These are phyloP conservation scores for Globisporangium okanoganense DNA, from an alignment of 352 stramenopile genomes.

Conservation along the genomic window DNA sequence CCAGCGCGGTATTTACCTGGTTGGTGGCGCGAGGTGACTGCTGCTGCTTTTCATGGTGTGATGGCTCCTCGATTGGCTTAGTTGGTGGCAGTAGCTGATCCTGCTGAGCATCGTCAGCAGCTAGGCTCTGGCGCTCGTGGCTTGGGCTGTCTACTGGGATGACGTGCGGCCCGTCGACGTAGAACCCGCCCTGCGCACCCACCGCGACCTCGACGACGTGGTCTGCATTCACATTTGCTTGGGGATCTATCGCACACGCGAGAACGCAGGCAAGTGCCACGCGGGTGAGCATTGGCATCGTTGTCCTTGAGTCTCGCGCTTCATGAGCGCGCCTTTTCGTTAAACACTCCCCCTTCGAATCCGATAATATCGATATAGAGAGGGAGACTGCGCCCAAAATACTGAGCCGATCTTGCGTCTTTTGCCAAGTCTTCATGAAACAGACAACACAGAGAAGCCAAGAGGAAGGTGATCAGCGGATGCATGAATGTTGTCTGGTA, in stretches of 20 bases:
- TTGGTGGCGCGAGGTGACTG: background rate
- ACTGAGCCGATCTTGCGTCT: too few relatives aligned
- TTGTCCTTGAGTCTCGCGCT: too few relatives aligned
- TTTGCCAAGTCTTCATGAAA: too few relatives aligned
- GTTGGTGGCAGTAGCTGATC: background rate
- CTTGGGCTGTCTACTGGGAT: background rate
- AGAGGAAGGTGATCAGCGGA: too few relatives aligned
- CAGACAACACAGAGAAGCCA: too few relatives aligned
- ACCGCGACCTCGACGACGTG: conserved; percentile 9
- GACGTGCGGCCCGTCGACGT: background rate
- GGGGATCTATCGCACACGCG: background rate
- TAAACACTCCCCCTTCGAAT: too few relatives aligned
- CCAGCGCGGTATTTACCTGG: conserved; percentile 15
- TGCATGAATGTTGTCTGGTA: too few relatives aligned
- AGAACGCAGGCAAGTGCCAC: background rate
- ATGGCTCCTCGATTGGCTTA: background rate
- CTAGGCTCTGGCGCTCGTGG: too few relatives aligned
- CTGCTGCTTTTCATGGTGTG: background rate
- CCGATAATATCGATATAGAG: too few relatives aligned
- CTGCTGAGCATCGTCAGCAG: background rate
- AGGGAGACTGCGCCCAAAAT: too few relatives aligned
- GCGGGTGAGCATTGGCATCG: background rate
- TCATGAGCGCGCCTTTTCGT: too few relatives aligned
- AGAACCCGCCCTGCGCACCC: background rate
- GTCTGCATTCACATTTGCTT: background rate